phyloP scores from a whole-genome alignment of 768 basidiomycete species.

The Mycena vulgaris region DNA sequence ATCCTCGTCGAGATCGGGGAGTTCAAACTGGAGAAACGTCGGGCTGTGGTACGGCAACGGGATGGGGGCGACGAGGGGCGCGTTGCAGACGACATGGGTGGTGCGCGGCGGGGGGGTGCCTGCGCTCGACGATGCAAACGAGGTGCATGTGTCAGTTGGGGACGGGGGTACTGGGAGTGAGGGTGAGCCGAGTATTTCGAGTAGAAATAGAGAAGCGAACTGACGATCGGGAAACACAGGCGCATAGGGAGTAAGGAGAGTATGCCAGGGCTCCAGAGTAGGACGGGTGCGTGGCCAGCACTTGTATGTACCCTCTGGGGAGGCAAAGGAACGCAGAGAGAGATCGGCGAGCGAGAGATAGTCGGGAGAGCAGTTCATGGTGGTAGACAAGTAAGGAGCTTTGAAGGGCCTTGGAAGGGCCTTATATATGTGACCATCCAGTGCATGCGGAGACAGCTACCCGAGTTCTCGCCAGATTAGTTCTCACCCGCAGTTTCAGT shows the following conservation, averaged over 20 bases:
- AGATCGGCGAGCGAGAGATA: constrained; percentile 40
- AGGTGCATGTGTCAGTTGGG: constrained; percentile 55
- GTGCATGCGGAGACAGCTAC: not conserved
- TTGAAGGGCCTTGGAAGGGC: constrained; percentile 8
- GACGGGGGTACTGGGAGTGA: constrained; percentile 57
- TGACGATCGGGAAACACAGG: constrained; percentile 47
- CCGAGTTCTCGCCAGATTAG: constrained; percentile 22
- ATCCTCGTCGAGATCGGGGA: constrained; percentile 77
- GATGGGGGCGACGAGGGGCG: constrained; percentile 77
- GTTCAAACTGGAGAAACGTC: constrained; percentile 76
- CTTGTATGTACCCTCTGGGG: constrained; percentile 20
- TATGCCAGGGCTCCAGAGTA: constrained; percentile 36
- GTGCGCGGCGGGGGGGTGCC: constrained; percentile 46
- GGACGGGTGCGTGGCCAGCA: constrained; percentile 37
- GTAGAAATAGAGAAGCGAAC: constrained; percentile 17
- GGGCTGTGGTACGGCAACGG: constrained; percentile 81
- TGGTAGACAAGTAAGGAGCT: constrained; percentile 32
- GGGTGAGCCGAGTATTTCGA: not conserved
- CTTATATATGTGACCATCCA: constrained; percentile 48
- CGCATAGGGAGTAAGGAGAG: constrained; percentile 36
- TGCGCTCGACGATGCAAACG: constrained; percentile 38
- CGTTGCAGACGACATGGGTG: constrained; percentile 72
- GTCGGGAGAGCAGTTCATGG: constrained; percentile 41
- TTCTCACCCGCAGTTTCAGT: not conserved
- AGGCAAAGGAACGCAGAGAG: constrained; percentile 32